Conservation (phyloP, 345 rosid species). For the Eucalyptus urophylla region DNA sequence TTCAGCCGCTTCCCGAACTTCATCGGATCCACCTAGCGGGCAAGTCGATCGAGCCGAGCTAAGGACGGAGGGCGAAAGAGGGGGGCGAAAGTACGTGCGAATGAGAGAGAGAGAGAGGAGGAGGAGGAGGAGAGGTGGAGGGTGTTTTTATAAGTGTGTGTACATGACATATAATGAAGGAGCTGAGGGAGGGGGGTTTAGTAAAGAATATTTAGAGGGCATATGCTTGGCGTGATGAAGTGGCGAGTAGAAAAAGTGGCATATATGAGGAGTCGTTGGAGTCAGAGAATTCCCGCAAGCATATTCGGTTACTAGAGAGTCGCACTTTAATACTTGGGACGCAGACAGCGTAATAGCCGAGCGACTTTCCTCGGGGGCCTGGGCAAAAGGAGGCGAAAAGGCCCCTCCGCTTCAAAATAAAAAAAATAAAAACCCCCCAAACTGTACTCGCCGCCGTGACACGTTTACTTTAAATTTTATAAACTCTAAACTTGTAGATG, state of each 20-base stretch:
- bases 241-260: conserved; percentile 15
- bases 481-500: too few species aligned
- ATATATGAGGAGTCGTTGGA: conserved; percentile 13
- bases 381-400: neutral
- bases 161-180: neutral
- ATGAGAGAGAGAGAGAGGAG: neutral
- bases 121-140: neutral
- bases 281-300: conserved; percentile 21
- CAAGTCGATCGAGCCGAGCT: neutral
- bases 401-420: neutral
- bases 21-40: conserved; percentile 12
- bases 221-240: conserved; percentile 68
- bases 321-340: neutral
- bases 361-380: neutral
- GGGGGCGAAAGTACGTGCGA: neutral
- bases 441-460: too few species aligned
- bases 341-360: neutral
- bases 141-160: neutral
- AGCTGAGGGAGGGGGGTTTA: neutral
- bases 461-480: too few species aligned
- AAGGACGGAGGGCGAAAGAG: neutral
- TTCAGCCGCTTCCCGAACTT: conserved; percentile 85
- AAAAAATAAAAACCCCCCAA: fast-evolving
- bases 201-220: conserved; percentile 35
- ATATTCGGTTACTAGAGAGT: conserved; percentile 32